Base-by-base conservation (phyloP, 306 rosid genomes). In the Citrullus amarus region DNA sequence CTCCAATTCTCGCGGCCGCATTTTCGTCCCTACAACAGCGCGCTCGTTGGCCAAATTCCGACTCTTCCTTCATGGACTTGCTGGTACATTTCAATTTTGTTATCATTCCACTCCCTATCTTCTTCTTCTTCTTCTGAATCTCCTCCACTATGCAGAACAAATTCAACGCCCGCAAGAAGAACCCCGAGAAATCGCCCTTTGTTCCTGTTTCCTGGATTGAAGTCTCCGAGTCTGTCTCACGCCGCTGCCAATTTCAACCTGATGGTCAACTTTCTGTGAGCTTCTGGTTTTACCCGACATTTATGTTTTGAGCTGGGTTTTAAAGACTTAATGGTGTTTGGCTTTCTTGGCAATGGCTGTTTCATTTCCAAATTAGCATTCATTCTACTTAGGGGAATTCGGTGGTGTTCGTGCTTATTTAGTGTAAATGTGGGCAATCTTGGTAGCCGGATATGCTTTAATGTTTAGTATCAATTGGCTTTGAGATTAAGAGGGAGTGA, bases 251-350 rank as follows among this genome's bases (percentile, higher is more conserved):
- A 59, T 93, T 93, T 87, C 84, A 85, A 61, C 80, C 83, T 10
- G 77, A 83, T 3, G 93, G 87, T 80, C 91, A 83, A 25, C 91
- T 91, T 67, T 91, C 93, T 7, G 98, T 93, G 81, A 66, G 93
- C 74, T 84, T 50, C 77, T 53, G 6, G 0, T 7, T 41, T 77
- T 65, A 72, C 20, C 18, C n/a, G 11, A 10, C 17, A 56, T 76
- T 38, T 80, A 6, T 63, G 16, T 34, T 12, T 75, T 48, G 39
- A 71, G 46, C 48, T 15, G 67, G 11, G 22, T 18, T 66, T 43
- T 57, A 20, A 58, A 9, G 63, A 22, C 10, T 16, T 36, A 6
- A 77, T 53, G 70, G 20, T 22, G 50, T 61, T 20, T 66, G 59
- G 60, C n/a, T 63, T 44, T 48, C 63, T 76, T 12, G n/a, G 22